phyloP scores from a whole-genome alignment of 495 filamentous ascomycete species.

The Parmelia sp. region DNA sequence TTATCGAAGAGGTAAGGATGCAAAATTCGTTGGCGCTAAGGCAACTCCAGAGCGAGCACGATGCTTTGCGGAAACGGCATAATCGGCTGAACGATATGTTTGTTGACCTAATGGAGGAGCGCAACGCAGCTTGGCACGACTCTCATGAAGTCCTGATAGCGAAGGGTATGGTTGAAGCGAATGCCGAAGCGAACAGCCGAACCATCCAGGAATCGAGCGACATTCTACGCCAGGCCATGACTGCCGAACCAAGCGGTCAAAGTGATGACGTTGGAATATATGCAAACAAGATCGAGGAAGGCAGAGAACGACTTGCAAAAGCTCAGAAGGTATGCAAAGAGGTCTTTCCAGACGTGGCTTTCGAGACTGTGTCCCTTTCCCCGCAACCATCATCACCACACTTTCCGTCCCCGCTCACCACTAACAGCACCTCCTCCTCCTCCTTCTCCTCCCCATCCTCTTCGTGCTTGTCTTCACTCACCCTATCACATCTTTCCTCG shows the following conservation, averaged over 20 bases:
- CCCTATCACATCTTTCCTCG: neutral
- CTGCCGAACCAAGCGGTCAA: neutral
- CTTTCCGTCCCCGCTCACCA: too few species aligned
- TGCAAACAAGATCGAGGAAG: conserved; percentile 41
- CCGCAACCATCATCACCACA: conserved; percentile 1
- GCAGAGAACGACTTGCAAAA: conserved; percentile 42
- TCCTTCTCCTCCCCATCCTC: too few species aligned
- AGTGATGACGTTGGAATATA: conserved; percentile 34
- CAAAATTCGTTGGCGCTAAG: conserved; percentile 40
- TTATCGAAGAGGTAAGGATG: conserved; percentile 44
- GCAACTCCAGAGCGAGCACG: conserved; percentile 42
- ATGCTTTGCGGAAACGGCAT: conserved; percentile 37
- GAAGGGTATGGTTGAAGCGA: conserved; percentile 38
- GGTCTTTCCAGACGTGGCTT: neutral
- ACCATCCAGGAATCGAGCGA: conserved; percentile 39
- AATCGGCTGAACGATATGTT: conserved; percentile 40
- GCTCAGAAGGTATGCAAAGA: conserved; percentile 41
- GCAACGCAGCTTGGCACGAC: conserved; percentile 39
- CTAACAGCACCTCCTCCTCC: too few species aligned
- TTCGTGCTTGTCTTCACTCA: neutral
- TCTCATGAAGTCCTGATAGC: conserved; percentile 41
- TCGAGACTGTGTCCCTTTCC: conserved; percentile 4
- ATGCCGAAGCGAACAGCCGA: conserved; percentile 18
- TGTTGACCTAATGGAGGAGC: conserved; percentile 37
- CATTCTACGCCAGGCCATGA: conserved; percentile 23